A percentile compares a stretch with the other conserved stretches of the same genome.
These are phyloP conservation scores for Caloboletus firmus DNA, from an alignment of 1,284 basidiomycete species.

Conservation along the genomic window DNA sequence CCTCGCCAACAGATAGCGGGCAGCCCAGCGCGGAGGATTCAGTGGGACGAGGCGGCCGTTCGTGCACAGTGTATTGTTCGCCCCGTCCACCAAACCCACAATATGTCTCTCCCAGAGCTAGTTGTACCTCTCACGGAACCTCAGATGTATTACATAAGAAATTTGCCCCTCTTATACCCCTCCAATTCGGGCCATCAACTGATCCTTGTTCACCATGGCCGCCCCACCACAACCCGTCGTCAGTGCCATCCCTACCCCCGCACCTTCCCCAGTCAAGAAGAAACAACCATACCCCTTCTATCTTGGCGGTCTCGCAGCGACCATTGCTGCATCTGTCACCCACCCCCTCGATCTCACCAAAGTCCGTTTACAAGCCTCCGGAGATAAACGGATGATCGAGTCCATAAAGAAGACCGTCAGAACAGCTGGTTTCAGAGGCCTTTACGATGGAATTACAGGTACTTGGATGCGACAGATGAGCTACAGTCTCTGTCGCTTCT, in stretches of 20 bases:
- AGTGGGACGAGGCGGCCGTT: constrained; percentile 10
- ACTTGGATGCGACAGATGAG: constrained; percentile 93
- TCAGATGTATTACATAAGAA: constrained; percentile 17
- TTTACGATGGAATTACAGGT: constrained; percentile 86
- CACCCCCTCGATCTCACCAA: constrained; percentile 85
- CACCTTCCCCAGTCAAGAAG: constrained; percentile 21
- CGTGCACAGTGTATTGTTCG: background rate
- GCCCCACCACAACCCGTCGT: constrained; percentile 11
- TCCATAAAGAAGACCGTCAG: constrained; percentile 75
- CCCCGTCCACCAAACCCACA: background rate
- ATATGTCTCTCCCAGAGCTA: background rate
- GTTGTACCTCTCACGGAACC: too few relatives aligned
- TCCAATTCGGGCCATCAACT: constrained; percentile 3
- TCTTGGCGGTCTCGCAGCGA: constrained; percentile 43
- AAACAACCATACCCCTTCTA: constrained; percentile 53
- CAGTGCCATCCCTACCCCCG: constrained; percentile 8
- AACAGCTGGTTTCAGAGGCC: constrained; percentile 71
- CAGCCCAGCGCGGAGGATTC: too few relatives aligned
- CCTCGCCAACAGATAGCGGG: too few relatives aligned
- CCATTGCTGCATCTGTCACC: constrained; percentile 36
- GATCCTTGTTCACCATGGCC: constrained; percentile 21
- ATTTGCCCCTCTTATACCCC: constrained; percentile 14
- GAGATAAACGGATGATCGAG: constrained; percentile 83
- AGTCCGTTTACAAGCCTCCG: constrained; percentile 83
- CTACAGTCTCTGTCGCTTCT: constrained; percentile 90